Percentiles rank a stretch among this genome's conserved stretches.
phyloP scores from a whole-genome alignment of 2,329 filamentous ascomycete genomes.

The Davidsoniella eucalypti region DNA sequence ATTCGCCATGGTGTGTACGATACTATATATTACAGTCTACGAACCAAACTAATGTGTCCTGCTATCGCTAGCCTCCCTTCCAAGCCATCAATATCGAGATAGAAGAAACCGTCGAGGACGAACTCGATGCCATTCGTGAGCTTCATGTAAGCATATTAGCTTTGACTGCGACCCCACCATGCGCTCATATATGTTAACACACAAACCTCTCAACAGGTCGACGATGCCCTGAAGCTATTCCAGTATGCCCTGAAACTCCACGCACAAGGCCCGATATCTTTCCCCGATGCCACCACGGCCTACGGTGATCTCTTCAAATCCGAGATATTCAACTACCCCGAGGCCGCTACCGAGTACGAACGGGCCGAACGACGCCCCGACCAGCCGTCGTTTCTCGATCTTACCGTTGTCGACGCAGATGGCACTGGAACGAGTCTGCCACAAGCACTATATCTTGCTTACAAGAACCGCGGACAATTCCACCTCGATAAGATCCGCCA shows the following conservation, averaged over 20 bases:
- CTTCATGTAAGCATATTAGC: constrained; percentile 42
- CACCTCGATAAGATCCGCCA: constrained; percentile 57
- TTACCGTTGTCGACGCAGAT: constrained; percentile 11
- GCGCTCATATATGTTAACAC: not conserved
- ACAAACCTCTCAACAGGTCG: constrained; percentile 39
- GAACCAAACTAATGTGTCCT: not conserved
- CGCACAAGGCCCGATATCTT: constrained; percentile 64
- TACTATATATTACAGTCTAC: not conserved
- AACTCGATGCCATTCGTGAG: constrained; percentile 88
- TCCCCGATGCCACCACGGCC: constrained; percentile 59
- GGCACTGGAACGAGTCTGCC: constrained; percentile 50
- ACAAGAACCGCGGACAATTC: constrained; percentile 93
- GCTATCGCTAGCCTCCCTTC: constrained; percentile 42
- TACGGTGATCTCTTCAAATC: constrained; percentile 77
- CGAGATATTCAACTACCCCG: constrained; percentile 85
- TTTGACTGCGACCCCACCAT: not conserved
- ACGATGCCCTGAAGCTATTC: constrained; percentile 90
- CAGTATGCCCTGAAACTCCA: constrained; percentile 83
- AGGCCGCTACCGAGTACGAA: constrained; percentile 71
- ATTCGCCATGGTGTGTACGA: not conserved
- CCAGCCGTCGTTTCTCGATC: constrained; percentile 25
- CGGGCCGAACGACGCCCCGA: constrained; percentile 45
- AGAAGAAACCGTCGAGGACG: constrained; percentile 77
- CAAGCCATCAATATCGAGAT: constrained; percentile 86
- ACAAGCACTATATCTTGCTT: constrained; percentile 80